Conservation (phyloP, 352 stramenopile genomes). For the Phytophthora megakarya region DNA sequence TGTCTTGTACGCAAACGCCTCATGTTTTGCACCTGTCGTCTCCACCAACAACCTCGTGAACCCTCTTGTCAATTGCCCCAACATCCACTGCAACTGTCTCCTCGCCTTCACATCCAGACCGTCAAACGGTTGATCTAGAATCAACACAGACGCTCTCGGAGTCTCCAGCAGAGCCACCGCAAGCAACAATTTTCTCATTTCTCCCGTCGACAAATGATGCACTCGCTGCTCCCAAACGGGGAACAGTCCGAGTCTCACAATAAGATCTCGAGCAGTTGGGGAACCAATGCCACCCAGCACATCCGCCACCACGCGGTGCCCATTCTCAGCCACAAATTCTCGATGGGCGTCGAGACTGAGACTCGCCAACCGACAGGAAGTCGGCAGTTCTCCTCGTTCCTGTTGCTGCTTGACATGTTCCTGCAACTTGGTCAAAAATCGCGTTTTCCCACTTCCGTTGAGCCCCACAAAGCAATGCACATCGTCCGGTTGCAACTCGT, state of each 20-base stretch:
- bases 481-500: constrained; percentile 52
- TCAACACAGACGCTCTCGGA: constrained; percentile 74
- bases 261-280: constrained; percentile 81
- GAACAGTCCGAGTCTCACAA: constrained; percentile 93
- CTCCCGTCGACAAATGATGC: constrained; percentile 89
- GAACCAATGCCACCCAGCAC: constrained; percentile 73
- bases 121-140: constrained; percentile 94
- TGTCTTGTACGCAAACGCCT: constrained; percentile 83
- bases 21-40: constrained; percentile 73
- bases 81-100: constrained; percentile 80
- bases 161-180: constrained; percentile 79
- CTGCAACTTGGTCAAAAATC: constrained; percentile 55
- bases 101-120: constrained; percentile 89
- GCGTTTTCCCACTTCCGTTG: constrained; percentile 74
- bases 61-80: constrained; percentile 82
- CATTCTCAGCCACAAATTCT: constrained; percentile 68
- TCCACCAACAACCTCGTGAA: constrained; percentile 92
- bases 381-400: constrained; percentile 25
- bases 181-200: constrained; percentile 93
- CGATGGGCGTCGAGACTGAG: constrained; percentile 90
- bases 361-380: constrained; percentile 41
- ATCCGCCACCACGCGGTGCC: constrained; percentile 62
- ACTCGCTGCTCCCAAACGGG: constrained; percentile 85
- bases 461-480: constrained; percentile 76
- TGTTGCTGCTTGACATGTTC: constrained; percentile 31